Evolutionary conservation across 164 flowering plant species (phyloP).

Genomic region (Vitis labrusca): DNA sequence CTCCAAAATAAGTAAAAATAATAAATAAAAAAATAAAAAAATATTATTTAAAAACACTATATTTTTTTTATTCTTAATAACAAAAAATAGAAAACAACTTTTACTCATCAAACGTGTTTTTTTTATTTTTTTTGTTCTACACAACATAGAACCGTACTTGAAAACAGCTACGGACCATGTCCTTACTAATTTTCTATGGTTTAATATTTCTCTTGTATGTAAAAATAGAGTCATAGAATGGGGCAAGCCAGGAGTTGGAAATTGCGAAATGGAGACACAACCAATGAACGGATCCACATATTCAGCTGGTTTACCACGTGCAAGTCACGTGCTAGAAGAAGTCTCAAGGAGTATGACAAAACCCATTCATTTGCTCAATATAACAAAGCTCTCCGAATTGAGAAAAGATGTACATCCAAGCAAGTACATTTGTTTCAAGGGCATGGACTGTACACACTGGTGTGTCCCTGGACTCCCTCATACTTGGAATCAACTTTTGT

Average conservation of each 20-base stretch:
- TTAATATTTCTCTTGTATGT: background rate
- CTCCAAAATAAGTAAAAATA: no score
- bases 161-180: no score
- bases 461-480: slow-evolving; percentile 12
- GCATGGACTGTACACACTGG: slow-evolving; percentile 71
- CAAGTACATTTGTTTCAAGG: slow-evolving; percentile 25
- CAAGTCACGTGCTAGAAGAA: slow-evolving; percentile 28
- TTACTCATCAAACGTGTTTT: no score
- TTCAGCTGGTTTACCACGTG: slow-evolving; percentile 37
- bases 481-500: no score
- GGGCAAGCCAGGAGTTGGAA: slow-evolving; percentile 34
- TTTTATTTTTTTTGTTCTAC: no score
- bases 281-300: slow-evolving; percentile 46
- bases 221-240: slow-evolving; percentile 47
- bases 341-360: slow-evolving; percentile 33
- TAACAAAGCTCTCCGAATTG: slow-evolving; percentile 52
- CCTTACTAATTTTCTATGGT: no score
- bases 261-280: slow-evolving; percentile 35
- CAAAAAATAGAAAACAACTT: no score
- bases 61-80: no score
- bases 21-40: no score
- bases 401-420: slow-evolving; percentile 65
- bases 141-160: no score
- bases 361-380: slow-evolving; percentile 42
- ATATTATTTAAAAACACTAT: no score